These are phyloP conservation scores for Cryptococcus sp. DNA, from an alignment of 1,284 basidiomycete genomes.

Conservation along the genomic window DNA sequence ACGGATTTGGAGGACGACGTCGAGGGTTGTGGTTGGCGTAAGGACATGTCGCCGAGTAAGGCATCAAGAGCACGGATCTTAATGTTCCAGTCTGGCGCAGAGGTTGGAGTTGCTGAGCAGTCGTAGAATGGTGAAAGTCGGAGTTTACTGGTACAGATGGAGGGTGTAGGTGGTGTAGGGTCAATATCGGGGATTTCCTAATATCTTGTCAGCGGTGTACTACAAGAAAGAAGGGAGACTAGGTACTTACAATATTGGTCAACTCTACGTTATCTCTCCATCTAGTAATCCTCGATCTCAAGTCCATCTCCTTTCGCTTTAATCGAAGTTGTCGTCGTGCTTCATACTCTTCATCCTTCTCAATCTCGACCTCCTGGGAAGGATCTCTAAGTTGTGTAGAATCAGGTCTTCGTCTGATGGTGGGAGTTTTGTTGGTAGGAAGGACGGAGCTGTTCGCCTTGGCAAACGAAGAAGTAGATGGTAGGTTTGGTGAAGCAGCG, in stretches of 20 bases:
- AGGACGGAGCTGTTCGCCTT: not conserved
- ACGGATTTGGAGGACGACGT: no score
- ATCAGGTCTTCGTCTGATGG: not conserved
- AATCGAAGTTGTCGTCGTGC: constrained; percentile 1
- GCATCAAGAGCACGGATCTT: constrained; percentile 3
- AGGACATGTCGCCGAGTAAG: constrained; percentile 8
- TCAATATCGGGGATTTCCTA: constrained; percentile 4
- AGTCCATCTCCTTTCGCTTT: constrained; percentile 3
- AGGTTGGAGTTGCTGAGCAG: not conserved
- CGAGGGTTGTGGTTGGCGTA: not conserved
- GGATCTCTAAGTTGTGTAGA: not conserved
- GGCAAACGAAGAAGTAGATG: not conserved
- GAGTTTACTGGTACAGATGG: not conserved
- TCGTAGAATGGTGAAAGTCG: constrained; percentile 2
- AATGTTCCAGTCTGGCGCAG: not conserved
- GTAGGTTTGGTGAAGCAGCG: not conserved
- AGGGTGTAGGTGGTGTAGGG: constrained; percentile 8
- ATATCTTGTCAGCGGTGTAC: not conserved
- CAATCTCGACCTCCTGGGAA: not conserved
- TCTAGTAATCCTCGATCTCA: not conserved
- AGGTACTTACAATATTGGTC: constrained; percentile 7
- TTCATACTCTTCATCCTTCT: constrained; percentile 11
- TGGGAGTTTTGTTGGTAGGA: not conserved
- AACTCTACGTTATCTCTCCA: constrained; percentile 3
- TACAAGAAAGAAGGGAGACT: not conserved